A percentile compares a stretch with the other conserved stretches of the same genome.
Evolutionary conservation across 176 grass and related monocot species (phyloP).

Genomic region (Neostapfia colusana): DNA sequence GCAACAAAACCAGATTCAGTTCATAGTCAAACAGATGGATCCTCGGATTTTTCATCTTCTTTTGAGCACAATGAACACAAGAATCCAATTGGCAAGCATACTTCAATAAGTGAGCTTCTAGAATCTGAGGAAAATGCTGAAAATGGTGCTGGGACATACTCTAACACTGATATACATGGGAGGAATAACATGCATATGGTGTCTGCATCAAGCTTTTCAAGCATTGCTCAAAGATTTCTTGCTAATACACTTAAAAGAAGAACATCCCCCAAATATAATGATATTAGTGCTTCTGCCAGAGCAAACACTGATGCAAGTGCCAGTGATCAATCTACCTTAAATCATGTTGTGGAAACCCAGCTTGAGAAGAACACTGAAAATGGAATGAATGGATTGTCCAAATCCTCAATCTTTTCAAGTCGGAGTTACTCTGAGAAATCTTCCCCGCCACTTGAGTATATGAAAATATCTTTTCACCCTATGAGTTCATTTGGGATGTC

Average conservation of each 20-base stretch:
- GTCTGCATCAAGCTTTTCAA: slow-evolving; percentile 83
- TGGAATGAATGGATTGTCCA: slow-evolving; percentile 42
- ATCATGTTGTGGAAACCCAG: slow-evolving; percentile 31
- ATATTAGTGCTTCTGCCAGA: slow-evolving; percentile 44
- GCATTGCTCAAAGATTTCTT: slow-evolving; percentile 87
- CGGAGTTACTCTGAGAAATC: slow-evolving; percentile 66
- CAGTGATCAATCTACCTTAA: slow-evolving; percentile 39
- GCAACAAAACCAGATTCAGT: slow-evolving; percentile 33
- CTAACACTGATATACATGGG: slow-evolving; percentile 32
- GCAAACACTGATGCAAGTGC: slow-evolving; percentile 45
- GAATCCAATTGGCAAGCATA: slow-evolving; percentile 47
- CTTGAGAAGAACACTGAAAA: slow-evolving; percentile 47
- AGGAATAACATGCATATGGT: slow-evolving; percentile 41
- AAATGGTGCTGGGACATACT: slow-evolving; percentile 30
- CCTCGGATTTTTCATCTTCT: slow-evolving; percentile 40
- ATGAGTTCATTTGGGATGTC: slow-evolving; percentile 62
- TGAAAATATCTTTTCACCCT: slow-evolving; percentile 94
- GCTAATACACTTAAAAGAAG: slow-evolving; percentile 85
- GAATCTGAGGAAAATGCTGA: slow-evolving; percentile 43
- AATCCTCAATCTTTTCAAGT: slow-evolving; percentile 49
- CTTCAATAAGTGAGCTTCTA: slow-evolving; percentile 54
- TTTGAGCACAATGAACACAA: slow-evolving; percentile 38
- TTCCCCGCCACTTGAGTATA: slow-evolving; percentile 89
- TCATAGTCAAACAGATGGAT: slow-evolving; percentile 36
- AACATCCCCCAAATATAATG: slow-evolving; percentile 58